Percentiles rank a stretch among this genome's conserved stretches.
Evolutionary conservation across 805 yeast genomes (phyloP).

Genomic region (Candida methanosorbosa): DNA sequence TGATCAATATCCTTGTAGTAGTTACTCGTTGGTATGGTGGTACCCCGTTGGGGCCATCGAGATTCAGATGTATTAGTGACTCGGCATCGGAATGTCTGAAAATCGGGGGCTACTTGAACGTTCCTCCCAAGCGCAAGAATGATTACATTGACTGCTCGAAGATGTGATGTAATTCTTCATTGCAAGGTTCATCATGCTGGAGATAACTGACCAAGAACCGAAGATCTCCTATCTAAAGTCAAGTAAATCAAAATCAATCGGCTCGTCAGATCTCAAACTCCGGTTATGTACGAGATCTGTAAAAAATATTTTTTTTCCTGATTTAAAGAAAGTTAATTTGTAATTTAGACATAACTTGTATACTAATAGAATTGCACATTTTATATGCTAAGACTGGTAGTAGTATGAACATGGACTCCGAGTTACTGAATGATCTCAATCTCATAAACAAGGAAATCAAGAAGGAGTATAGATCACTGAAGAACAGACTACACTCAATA

Average conservation of each 20-base stretch:
- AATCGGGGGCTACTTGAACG: slow-evolving; percentile 22
- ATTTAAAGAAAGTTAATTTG: no score
- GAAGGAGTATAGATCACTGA: slow-evolving; percentile 40
- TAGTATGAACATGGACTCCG: slow-evolving; percentile 10
- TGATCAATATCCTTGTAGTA: slow-evolving; percentile 51
- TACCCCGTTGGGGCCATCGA: slow-evolving; percentile 56
- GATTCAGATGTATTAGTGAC: slow-evolving; percentile 60
- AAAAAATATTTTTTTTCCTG: no score
- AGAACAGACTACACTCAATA: slow-evolving; percentile 67
- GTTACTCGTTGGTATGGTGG: slow-evolving; percentile 86
- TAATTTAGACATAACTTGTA: no score
- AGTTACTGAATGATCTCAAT: slow-evolving; percentile 11
- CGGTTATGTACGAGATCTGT: no score
- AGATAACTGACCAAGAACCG: no score
- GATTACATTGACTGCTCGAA: slow-evolving; percentile 8
- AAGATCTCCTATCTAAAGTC: no score
- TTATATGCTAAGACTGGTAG: no score
- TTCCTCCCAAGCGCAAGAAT: slow-evolving; percentile 1
- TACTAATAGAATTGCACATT: no score
- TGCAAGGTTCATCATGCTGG: not conserved
- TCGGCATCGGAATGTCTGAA: slow-evolving; percentile 45
- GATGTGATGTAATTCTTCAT: not conserved
- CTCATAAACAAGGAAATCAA: slow-evolving; percentile 30
- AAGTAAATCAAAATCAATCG: no score
- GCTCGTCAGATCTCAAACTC: no score